phyloP scores from a whole-genome alignment of 306 rosid genomes.

The Gleditsia sinensis region DNA sequence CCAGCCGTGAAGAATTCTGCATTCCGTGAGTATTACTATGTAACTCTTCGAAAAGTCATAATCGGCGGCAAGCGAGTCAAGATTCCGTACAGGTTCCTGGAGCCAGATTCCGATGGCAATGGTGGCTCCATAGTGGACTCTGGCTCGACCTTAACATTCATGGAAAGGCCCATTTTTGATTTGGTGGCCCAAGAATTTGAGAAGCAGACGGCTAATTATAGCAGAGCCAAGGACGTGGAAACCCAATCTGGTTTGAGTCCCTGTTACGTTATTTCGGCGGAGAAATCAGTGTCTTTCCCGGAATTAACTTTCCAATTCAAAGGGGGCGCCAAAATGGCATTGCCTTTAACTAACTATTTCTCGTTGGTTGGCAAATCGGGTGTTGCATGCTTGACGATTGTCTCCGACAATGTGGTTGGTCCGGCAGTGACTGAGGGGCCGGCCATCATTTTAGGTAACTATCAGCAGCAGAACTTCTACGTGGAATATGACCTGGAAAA shows the following conservation, averaged over 20 bases:
- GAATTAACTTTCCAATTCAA: slow-evolving; percentile 56
- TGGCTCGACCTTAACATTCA: slow-evolving; percentile 77
- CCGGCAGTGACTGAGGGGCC: slow-evolving; percentile 46
- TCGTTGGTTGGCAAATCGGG: slow-evolving; percentile 45
- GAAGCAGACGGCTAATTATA: slow-evolving; percentile 56
- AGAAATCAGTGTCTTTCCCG: slow-evolving; percentile 45
- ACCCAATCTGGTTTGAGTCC: slow-evolving; percentile 59
- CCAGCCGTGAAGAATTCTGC: slow-evolving; percentile 41
- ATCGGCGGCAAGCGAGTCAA: slow-evolving; percentile 55
- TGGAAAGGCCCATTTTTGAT: slow-evolving; percentile 62
- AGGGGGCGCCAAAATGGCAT: slow-evolving; percentile 73
- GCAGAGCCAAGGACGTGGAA: slow-evolving; percentile 57
- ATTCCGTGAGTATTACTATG: slow-evolving; percentile 53
- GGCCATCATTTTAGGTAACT: slow-evolving; percentile 66
- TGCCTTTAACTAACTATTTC: slow-evolving; percentile 57
- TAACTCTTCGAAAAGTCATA: slow-evolving; percentile 49
- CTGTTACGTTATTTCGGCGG: slow-evolving; percentile 46
- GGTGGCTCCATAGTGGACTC: slow-evolving; percentile 83
- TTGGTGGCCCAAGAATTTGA: slow-evolving; percentile 54
- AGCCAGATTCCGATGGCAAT: slow-evolving; percentile 51
- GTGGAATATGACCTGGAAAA: slow-evolving; percentile 67
- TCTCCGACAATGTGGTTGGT: slow-evolving; percentile 44
- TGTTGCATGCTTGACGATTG: slow-evolving; percentile 62
- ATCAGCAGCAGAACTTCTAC: slow-evolving; percentile 66
- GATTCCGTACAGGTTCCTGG: slow-evolving; percentile 53